A percentile compares a stretch with the other conserved stretches of the same genome.
phyloP scores from a whole-genome alignment of 2,329 filamentous ascomycete genomes.

The Curvularia lunata region DNA sequence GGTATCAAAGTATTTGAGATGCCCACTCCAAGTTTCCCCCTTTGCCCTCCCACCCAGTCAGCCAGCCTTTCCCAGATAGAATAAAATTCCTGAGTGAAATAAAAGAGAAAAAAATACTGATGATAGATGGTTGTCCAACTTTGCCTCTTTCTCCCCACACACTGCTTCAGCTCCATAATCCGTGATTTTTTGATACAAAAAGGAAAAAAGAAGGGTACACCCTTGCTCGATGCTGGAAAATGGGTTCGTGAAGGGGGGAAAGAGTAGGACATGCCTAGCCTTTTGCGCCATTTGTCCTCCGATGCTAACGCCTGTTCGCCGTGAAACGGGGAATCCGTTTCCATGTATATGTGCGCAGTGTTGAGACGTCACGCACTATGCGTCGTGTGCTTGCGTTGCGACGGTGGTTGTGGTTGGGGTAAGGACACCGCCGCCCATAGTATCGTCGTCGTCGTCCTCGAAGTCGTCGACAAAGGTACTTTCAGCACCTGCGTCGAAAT shows the following conservation, averaged over 20 bases:
- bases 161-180: no score
- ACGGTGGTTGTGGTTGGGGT: slow-evolving; percentile 28
- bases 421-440: slow-evolving; percentile 20
- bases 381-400: neutral
- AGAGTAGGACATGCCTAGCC: no score
- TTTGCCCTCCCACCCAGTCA: neutral
- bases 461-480: slow-evolving; percentile 37
- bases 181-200: neutral
- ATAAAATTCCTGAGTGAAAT: neutral
- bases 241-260: no score
- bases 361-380: neutral
- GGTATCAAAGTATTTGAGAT: neutral
- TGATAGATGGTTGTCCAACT: no score
- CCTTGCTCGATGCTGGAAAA: no score
- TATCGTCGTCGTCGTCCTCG: slow-evolving; percentile 17
- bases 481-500: slow-evolving; percentile 32
- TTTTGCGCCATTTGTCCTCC: neutral
- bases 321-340: neutral
- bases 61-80: no score
- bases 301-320: neutral
- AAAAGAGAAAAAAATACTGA: neutral
- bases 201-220: no score
- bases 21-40: neutral
- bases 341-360: neutral
- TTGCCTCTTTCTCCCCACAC: neutral